phyloP scores from a whole-genome alignment of 305 asterid genomes.

The Rubia peregrina region DNA sequence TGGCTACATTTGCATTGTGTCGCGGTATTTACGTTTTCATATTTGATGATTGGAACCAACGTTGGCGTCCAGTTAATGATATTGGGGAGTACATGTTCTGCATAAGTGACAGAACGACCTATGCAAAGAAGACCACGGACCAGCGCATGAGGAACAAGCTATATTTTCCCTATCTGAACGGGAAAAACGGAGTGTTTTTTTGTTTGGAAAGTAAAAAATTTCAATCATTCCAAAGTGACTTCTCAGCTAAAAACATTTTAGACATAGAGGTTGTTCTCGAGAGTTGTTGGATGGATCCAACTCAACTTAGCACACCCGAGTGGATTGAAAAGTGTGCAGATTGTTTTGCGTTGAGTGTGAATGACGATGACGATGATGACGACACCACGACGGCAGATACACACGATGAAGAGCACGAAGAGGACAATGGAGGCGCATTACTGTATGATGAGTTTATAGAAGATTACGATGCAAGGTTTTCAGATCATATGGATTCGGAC shows the following conservation, averaged over 20 bases:
- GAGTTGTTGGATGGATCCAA: conserved; percentile 6
- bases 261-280: not conserved
- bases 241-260: not conserved
- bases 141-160: not conserved
- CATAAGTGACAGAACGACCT: not conserved
- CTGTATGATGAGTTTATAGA: too few relatives aligned
- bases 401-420: not conserved
- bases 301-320: not conserved
- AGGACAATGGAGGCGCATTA: too few relatives aligned
- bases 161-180: not conserved
- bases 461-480: too few relatives aligned
- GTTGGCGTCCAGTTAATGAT: not conserved
- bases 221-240: not conserved
- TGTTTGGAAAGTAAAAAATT: not conserved
- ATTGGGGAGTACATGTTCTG: not conserved
- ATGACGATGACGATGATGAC: not conserved
- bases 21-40: not conserved
- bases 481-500: too few relatives aligned
- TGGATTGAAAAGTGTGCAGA: too few relatives aligned
- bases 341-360: too few relatives aligned
- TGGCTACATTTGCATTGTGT: not conserved
- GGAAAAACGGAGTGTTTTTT: not conserved
- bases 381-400: not conserved
- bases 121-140: not conserved
- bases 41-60: not conserved